phyloP scores from a whole-genome alignment of 371 early-diverging fungal genomes.

The Zancudomyces culisetae region DNA sequence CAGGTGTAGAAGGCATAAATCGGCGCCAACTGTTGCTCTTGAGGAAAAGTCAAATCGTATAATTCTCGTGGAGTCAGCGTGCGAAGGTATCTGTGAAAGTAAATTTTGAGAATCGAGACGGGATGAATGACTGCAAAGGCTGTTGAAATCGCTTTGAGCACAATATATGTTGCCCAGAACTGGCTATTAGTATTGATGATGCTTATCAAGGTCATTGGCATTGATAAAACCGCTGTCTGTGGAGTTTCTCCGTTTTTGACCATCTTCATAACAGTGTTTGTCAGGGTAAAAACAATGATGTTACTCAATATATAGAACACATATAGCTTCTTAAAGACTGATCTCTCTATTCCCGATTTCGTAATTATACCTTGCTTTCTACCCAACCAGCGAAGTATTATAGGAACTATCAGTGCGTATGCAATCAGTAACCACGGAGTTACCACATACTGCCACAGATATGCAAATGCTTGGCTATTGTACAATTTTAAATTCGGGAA shows the following conservation, averaged over 20 bases:
- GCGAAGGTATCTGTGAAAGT: slow-evolving; percentile 37
- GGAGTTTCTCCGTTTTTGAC: slow-evolving; percentile 14
- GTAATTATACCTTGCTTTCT: slow-evolving; percentile 61
- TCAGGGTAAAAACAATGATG: slow-evolving; percentile 39
- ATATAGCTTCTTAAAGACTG: slow-evolving; percentile 55
- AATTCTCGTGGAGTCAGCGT: slow-evolving; percentile 51
- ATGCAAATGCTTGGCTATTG: slow-evolving; percentile 31
- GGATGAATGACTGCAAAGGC: slow-evolving; percentile 49
- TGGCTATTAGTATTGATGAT: slow-evolving; percentile 24
- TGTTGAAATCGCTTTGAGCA: slow-evolving; percentile 38
- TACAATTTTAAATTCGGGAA: slow-evolving; percentile 31
- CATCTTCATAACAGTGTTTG: slow-evolving; percentile 30
- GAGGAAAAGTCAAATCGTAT: slow-evolving; percentile 39
- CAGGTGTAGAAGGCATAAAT: slow-evolving; percentile 50
- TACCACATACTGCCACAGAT: slow-evolving; percentile 41
- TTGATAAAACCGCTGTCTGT: slow-evolving; percentile 11
- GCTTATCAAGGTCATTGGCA: slow-evolving; percentile 27
- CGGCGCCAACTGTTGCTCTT: slow-evolving; percentile 46
- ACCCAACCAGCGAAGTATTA: slow-evolving; percentile 41
- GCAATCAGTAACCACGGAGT: slow-evolving; percentile 52
- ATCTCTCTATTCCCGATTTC: slow-evolving; percentile 47
- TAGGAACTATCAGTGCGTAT: slow-evolving; percentile 45
- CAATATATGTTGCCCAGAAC: slow-evolving; percentile 56
- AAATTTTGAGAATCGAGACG: slow-evolving; percentile 34
- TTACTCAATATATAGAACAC: slow-evolving; percentile 57